These are phyloP conservation scores for Thelephora terrestris DNA, from an alignment of 1,284 basidiomycete species.

Conservation along the genomic window DNA sequence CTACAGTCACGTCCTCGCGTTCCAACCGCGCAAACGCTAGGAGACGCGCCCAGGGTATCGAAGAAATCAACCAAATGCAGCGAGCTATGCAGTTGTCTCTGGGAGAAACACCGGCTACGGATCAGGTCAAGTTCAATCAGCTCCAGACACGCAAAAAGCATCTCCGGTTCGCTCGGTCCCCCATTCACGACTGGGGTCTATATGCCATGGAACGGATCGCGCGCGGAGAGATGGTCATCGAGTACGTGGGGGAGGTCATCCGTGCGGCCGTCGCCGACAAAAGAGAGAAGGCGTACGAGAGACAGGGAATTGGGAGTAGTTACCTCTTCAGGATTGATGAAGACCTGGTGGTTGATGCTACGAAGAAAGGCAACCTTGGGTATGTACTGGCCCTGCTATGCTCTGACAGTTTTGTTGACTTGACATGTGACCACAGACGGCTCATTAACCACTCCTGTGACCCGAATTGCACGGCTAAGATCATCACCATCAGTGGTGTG, in stretches of 20 bases:
- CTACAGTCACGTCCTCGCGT: conserved; percentile 67
- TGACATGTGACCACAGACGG: conserved; percentile 41
- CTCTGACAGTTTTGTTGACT: conserved; percentile 9
- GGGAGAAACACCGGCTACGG: conserved; percentile 58
- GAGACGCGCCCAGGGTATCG: conserved; percentile 86
- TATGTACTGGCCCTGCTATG: conserved; percentile 30
- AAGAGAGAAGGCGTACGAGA: conserved; percentile 93
- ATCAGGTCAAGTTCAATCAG: conserved; percentile 95
- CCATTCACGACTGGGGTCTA: conserved; percentile 97
- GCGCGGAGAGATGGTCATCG: conserved; percentile 97
- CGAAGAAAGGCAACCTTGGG: conserved; percentile 97
- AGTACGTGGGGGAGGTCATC: conserved; percentile 97
- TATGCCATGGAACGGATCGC: conserved; percentile 94
- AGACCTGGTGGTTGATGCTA: conserved; percentile 92
- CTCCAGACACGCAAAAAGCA: conserved; percentile 97
- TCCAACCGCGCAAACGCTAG: conserved; percentile 94
- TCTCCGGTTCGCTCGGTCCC: conserved; percentile 88
- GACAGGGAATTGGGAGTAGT: conserved; percentile 90
- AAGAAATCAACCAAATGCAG: conserved; percentile 85
- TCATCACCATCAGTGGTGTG: conserved; percentile 96
- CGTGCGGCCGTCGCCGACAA: conserved; percentile 95
- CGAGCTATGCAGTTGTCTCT: conserved; percentile 65
- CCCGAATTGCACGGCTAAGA: conserved; percentile 96
- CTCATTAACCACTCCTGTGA: conserved; percentile 97
- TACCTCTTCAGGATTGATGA: conserved; percentile 93